Base-by-base conservation (phyloP, 768 basidiomycete genomes). In the Termitomyces sp. region DNA sequence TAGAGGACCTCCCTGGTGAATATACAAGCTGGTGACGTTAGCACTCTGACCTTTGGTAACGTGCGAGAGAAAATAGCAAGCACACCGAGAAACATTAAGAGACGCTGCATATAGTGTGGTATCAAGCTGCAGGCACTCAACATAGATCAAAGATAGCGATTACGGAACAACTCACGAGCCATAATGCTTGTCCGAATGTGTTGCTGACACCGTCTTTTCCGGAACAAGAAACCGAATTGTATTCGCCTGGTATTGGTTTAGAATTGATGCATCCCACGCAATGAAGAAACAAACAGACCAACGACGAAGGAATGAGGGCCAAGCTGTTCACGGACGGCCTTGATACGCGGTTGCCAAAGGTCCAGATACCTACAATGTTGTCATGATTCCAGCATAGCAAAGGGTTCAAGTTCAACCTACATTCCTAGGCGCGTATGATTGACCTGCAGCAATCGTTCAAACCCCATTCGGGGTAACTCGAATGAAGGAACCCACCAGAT, bases 1-100 rank as follows among this genome's bases (percentile, higher is more conserved):
- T 23, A 80, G 69, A 3, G 80, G 79, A 1, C 77, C 80, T 7
- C 81, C 80, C 68, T 81, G 80, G 55, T 82, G 80, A n/a, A 78
- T 70, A 50, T 79, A 81, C 44, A 83, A 48, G 31, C 80, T 81
- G 38, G 13, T 33, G 12, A 56, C 16, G n/a, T 25, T 22, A 47
- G 9, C 41, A 16, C 27, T 10, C 27, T 44, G 18, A 18, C 22
- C 10, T 51, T 7, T 15, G n/a, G n/a, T 27, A 27, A 18, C 23
- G 36, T 25, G 35, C 7, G 3, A 35, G 15, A 35, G 23, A 49
- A 25, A 16, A 27, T 10, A 13, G n/a, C 68, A 5, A 57, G n/a
- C n/a, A n/a, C n/a, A 76, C 76, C 76, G 70, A 29, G 79, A 79
- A 36, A 81, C 66, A 52, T 82, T 80, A 38, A 81, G 63, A 9